Base-by-base conservation (phyloP, 805 yeast genomes). In the Yarrowia sp. region DNA sequence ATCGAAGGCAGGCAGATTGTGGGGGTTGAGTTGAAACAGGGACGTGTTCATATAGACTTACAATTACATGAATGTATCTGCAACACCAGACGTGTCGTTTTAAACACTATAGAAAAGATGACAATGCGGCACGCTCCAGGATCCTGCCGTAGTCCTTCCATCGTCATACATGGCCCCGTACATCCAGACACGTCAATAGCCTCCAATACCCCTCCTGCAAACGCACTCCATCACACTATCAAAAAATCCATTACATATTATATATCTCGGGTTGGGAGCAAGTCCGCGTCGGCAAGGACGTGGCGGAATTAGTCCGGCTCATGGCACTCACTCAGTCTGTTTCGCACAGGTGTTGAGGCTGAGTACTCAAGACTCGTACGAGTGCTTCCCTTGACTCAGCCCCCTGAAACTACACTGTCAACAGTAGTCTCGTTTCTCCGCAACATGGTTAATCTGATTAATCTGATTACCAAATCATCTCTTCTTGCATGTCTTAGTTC, bases 171-270 rank as follows among this genome's bases (percentile, higher is more conserved):
- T 26, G 4, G 30, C 28, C 24, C 26, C 33, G 19, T 28, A 30
- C 52, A 17, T 10, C 12, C 21, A 9, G 26, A 4, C 40, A n/a
- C 17, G 19, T 21, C 59, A 51, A 52, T 52, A 52, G 43, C 59
- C 59, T 52, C 43, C 59, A 24, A 52, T 52, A 52, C 43, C 59
- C 59, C 38, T 30, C 35, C 52, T 30, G 35, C 36, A 43, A 43
- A 43, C 35, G 52, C 49, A 43, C 49, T 17, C 16, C 52, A 46
- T 46, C 54, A 35, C 58, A 36, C 61, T 54, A 38, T 54, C 61
- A 54, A 54, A 44, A 33, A 51, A 33, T 51, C 58, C 28, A 51
- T 49, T 49, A 49, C 41, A 22, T 51, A 51, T 33, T 51, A 33
- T 51, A 51, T 51, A 51, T 33, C 41, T 32, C 40, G 38, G 14